Conservation (phyloP, 139 green algal genomes). For the Picochlorum sp. region DNA sequence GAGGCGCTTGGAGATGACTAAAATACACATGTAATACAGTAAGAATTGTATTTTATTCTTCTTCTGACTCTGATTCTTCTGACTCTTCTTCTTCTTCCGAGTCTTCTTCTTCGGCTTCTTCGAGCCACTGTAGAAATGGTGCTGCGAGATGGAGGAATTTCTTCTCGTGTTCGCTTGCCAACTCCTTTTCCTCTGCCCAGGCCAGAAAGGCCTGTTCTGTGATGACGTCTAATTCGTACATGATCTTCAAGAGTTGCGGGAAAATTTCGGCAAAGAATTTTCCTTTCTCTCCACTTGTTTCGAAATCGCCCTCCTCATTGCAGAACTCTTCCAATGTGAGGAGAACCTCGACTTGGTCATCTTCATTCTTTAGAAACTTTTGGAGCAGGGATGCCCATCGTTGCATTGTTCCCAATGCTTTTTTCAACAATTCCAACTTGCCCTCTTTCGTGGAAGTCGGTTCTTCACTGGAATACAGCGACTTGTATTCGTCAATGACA, state of each 20-base stretch:
- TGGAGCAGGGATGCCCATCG: conserved; percentile 66
- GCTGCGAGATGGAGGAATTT: conserved; percentile 42
- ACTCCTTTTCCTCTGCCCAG: conserved; percentile 88
- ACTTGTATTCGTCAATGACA: conserved; percentile 38
- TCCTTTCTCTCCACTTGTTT: conserved; percentile 36
- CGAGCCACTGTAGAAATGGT: conserved; percentile 60
- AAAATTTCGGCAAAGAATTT: conserved; percentile 60
- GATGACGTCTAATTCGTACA: conserved; percentile 82
- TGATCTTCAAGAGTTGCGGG: conserved; percentile 59
- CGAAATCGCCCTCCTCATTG: conserved; percentile 64
- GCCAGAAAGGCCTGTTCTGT: conserved; percentile 69
- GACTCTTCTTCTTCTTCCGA: conserved; percentile 28
- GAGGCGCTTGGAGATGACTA: conserved; percentile 47
- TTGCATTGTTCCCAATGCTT: conserved; percentile 45
- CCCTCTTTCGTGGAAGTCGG: conserved; percentile 30
- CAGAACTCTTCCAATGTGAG: conserved; percentile 92
- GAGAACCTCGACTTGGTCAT: conserved; percentile 91
- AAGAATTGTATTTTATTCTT: background rate
- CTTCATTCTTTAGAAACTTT: conserved; percentile 66
- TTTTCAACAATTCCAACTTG: conserved; percentile 48
- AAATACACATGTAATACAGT: no score
- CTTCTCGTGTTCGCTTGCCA: conserved; percentile 65
- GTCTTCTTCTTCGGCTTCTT: conserved; percentile 43
- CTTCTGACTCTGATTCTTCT: no score
- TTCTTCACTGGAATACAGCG: conserved; percentile 39